Base-by-base conservation (phyloP, 2,329 filamentous ascomycete genomes). In the Fusarium gaditjirri region DNA sequence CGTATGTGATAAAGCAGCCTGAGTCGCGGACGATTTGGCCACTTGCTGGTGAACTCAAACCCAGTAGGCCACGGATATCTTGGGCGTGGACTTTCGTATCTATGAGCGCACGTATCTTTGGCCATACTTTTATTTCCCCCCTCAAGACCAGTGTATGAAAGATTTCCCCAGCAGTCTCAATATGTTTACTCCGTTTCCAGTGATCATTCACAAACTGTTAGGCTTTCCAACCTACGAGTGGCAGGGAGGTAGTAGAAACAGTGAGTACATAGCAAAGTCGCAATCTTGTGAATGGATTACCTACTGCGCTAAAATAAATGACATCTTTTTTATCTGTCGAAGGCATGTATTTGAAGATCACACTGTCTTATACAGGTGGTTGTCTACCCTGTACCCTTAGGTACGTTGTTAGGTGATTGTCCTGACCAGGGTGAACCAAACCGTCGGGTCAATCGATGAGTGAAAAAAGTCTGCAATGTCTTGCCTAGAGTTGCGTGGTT, bases 41-140 rank as follows among this genome's bases (percentile, higher is more conserved):
- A 16, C 5, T 27, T 52, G 11, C 29, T 10, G 11, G 1, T 49
- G 44, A 31, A 19, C n/a, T 23, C 8, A 13, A 14, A 3, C 29
- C 29, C 2, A 19, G 5, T 13, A 6, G 3, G 8, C 7, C 8
- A 10, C 21, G 9, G 3, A n/a, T 19, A 4, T 5, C 11, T 2
- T 5, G 3, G 6, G 5, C 23, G 5, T 6, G 14, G 0, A 19
- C 10, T 33, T 19, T 13, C 11, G 7, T 23, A 49, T 49, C 33
- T 35, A 9, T 35, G 7, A 35, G 14, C 13, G 14, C 33, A 35
- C 14, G 33, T 35, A 35, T 35, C 16, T 35, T 35, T 2, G 16
- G 16, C 17, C 7, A 35, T 17, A 17, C 33, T 17, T 8, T 35
- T 35, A 2, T 9, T 17, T 17, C 8, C 33, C 3, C 33, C 16